These are phyloP conservation scores for Elsinoe necatrix DNA, from an alignment of 2,329 filamentous ascomycete genomes.

Conservation along the genomic window DNA sequence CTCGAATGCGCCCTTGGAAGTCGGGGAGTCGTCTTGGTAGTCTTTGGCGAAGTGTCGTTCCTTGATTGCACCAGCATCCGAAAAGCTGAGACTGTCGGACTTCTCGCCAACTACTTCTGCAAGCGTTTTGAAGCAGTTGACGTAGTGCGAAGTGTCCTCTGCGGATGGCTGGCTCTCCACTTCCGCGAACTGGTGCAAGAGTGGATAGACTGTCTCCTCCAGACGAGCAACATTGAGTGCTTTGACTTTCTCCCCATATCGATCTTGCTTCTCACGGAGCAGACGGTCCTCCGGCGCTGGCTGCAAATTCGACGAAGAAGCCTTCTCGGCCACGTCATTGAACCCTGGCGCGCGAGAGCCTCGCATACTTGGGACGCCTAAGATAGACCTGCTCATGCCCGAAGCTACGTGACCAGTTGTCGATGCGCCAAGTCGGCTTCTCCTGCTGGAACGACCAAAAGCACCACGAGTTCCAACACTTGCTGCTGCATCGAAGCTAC, in stretches of 20 bases:
- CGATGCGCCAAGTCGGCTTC: constrained; percentile 33
- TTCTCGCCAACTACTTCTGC: constrained; percentile 71
- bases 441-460: constrained; percentile 46
- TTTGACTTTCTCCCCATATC: constrained; percentile 71
- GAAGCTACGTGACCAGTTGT: constrained; percentile 52
- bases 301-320: constrained; percentile 38
- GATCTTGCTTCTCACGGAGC: constrained; percentile 73
- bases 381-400: constrained; percentile 71
- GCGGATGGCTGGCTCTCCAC: constrained; percentile 64
- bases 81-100: constrained; percentile 48
- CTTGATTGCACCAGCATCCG: constrained; percentile 56
- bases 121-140: constrained; percentile 75
- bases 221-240: constrained; percentile 66
- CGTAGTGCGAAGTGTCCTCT: constrained; percentile 52
- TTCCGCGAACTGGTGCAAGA: constrained; percentile 66
- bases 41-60: constrained; percentile 68
- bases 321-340: constrained; percentile 40
- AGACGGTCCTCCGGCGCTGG: constrained; percentile 62
- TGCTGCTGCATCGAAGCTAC: constrained; percentile 28
- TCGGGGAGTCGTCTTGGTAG: constrained; percentile 67
- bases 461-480: constrained; percentile 29
- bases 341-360: constrained; percentile 28
- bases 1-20: constrained; percentile 53
- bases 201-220: constrained; percentile 57
- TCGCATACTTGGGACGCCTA: constrained; percentile 64